Conservation (phyloP, 306 rosid species). For the Cucurbita argyrosperma region DNA sequence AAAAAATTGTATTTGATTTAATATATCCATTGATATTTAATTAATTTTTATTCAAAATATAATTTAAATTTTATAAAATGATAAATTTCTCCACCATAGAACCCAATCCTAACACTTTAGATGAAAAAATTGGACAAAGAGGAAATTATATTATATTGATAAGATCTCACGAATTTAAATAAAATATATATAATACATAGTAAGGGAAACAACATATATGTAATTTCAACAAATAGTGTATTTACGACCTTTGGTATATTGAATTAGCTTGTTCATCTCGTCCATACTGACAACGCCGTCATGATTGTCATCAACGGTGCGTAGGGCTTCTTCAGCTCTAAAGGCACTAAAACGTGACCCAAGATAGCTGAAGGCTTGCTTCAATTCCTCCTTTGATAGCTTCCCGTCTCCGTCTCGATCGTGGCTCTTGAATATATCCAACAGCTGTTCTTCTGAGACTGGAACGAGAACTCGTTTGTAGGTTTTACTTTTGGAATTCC, state of each 20-base stretch:
- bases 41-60: too few relatives aligned
- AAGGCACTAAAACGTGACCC: neutral
- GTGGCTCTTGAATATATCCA: neutral
- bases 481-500: neutral
- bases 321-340: neutral
- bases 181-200: too few relatives aligned
- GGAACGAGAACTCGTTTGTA: neutral
- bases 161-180: too few relatives aligned
- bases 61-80: too few relatives aligned
- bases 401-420: conserved; percentile 10
- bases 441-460: neutral
- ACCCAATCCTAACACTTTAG: too few relatives aligned
- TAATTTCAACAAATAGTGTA: neutral
- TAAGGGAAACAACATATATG: neutral
- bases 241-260: neutral
- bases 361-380: conserved; percentile 1
- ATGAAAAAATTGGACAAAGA: too few relatives aligned
- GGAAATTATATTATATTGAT: too few relatives aligned
- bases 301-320: neutral
- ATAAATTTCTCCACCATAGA: too few relatives aligned
- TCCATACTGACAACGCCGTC: neutral
- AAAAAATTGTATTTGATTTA: too few relatives aligned
- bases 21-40: too few relatives aligned
- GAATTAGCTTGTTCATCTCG: neutral
- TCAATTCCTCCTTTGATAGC: conserved; percentile 10